A percentile compares a stretch with the other conserved stretches of the same genome.
Evolutionary conservation across 305 asterid genomes (phyloP).

Genomic region (Solanum aculeatissimum): DNA sequence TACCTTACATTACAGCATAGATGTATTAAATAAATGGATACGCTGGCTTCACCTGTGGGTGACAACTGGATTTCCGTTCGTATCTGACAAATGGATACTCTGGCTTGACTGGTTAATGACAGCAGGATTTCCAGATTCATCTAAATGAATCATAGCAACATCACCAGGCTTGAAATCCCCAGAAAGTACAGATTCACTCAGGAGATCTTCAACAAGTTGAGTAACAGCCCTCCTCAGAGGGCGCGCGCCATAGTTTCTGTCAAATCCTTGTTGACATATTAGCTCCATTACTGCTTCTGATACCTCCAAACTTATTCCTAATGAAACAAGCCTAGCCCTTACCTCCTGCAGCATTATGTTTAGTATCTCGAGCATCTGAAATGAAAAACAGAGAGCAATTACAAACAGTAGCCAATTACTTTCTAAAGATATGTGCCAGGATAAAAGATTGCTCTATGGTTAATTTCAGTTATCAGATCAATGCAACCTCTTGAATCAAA

Average conservation of each 20-base stretch:
- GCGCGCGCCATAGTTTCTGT: constrained; percentile 88
- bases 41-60: constrained; percentile 30
- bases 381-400: background rate
- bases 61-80: constrained; percentile 61
- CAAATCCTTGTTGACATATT: constrained; percentile 84
- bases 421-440: background rate
- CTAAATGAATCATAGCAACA: constrained; percentile 53
- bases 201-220: constrained; percentile 53
- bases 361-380: constrained; percentile 79
- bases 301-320: constrained; percentile 72
- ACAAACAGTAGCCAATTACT: background rate
- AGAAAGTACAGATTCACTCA: constrained; percentile 78
- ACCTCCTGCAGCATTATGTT: constrained; percentile 73
- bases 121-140: constrained; percentile 64
- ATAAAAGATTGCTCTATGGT: background rate
- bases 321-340: constrained; percentile 49
- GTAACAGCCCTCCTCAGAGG: constrained; percentile 90
- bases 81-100: constrained; percentile 51
- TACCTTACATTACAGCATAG: constrained; percentile 28
- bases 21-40: constrained; percentile 45
- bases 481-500: background rate
- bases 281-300: constrained; percentile 60
- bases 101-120: constrained; percentile 41
- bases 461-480: background rate
- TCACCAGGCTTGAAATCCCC: constrained; percentile 65